Base-by-base conservation (phyloP, 768 basidiomycete genomes). In the Leucogyrophana mollusca region DNA sequence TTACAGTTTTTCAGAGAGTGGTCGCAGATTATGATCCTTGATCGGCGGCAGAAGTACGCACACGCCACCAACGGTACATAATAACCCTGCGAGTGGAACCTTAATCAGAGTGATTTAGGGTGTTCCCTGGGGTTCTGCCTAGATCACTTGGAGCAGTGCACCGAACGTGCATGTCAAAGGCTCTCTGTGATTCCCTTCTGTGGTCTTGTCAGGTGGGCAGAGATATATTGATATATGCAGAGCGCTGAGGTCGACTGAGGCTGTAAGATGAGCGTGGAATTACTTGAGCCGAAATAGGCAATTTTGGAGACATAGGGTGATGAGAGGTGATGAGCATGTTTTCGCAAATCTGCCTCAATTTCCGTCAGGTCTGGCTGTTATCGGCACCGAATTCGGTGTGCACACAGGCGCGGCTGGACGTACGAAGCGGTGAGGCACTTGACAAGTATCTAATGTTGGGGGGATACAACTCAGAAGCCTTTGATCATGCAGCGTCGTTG, bases 111-210 rank as follows among this genome's bases (percentile, higher is more conserved):
- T 24, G 44, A 48, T 61, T 56, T 52, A 51, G 64, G 64, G 64
- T 66, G 51, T 53, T 54, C 64, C 64, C 64, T 66, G 64, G 40
- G 35, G 35, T 37, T 37, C 27, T 13, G 40, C 39, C 20, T 43
- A 45, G 44, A 40, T 25, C 40, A 43, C 14, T 23, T 16, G 22
- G 21, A 45, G 36, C 9, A 45, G 44, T 40, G 38, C 10, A 45
- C 21, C 17, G 7, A 18, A 60, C 24, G 42, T 43, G 50, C 48
- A 34, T 39, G 52, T 46, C 51, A 52, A 50, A 35, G 27, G 13
- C 7, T 13, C 27, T 30, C 13, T 30, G 7, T 30, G 27, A 30
- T 30, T 30, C 27, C 27, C 27, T 30, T 30, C 27, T 30, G 13
- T 30, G 27, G 6, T 13, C 13, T 6, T 6, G 27, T 30, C 27